Evolutionary conservation across 371 early-diverging fungal genomes (phyloP), one percentile per base, ranked within the genome.

Genomic region (Umbelopsis sp.): DNA sequence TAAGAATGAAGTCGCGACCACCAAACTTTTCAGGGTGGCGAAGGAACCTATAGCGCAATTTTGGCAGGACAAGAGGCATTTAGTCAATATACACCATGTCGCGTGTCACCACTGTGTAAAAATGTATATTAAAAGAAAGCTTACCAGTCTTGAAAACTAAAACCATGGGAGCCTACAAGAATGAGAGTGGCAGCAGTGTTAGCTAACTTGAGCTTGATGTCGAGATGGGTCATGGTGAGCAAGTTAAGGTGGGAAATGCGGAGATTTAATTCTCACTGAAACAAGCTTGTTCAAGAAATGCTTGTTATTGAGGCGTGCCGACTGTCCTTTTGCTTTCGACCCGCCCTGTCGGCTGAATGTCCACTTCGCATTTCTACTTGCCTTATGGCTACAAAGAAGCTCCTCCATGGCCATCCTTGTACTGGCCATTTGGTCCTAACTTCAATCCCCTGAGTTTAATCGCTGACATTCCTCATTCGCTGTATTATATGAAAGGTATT

Each of bases 381-480:
- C 89, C 89, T 35, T 79, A 81, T 62, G 89, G 85, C 16, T 89
- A 89, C 67, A 65, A 38, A 46, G 77, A 63, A 41, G 83, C 86
- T 20, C 87, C 88, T 22, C 66, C 74, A 25, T 89, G 88, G 88
- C 89, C 89, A 29, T 78, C 88, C 6, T 79, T 89, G 18, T 89
- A 89, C 69, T 87, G 88, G 88, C 89, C 89, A 14, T 81, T 87
- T 53, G 76, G 75, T 11, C 75, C 76, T 14, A 80, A 74, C 24
- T 73, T 83, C 29, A 78, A 75, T 63, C 81, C 78, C n/a, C 32
- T 77, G 0, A 74, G 77, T 53, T 51, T 80, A n/a, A 74, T 80
- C 44, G 78, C 80, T 14, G 80, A 82, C 63, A 79, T 76, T 46
- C 76, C 78, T 38, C 81, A 83, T 68, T 82, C 81, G 0, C 63